Evolutionary conservation across 202 grass and related monocot species (phyloP).

Genomic region (Dendrocalamus latiflorus): DNA sequence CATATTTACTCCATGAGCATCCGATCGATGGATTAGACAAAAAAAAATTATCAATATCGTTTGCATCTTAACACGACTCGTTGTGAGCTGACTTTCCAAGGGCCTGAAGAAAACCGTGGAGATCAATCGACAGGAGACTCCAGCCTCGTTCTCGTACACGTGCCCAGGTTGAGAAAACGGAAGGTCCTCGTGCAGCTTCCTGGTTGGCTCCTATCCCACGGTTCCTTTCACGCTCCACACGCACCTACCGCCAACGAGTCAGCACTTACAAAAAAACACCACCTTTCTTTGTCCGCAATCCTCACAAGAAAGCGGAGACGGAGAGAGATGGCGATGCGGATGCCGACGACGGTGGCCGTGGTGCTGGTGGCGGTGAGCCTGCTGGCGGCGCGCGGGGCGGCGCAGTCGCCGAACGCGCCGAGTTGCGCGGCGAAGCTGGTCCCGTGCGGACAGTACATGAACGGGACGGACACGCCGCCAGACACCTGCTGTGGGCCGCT

Average conservation of each 20-base stretch:
- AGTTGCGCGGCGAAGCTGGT: slow-evolving; percentile 33
- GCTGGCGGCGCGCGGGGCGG: slow-evolving; percentile 22
- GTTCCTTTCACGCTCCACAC: not conserved
- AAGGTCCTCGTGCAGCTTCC: too few species aligned
- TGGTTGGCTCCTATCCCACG: not conserved
- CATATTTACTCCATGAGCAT: too few species aligned
- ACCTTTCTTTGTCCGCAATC: not conserved
- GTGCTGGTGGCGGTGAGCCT: not conserved
- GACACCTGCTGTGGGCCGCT: slow-evolving; percentile 48
- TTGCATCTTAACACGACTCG: too few species aligned
- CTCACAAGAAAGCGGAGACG: not conserved
- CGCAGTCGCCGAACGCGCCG: slow-evolving; percentile 18
- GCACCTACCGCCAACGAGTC: not conserved
- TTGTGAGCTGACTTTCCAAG: too few species aligned
- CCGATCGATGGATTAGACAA: too few species aligned
- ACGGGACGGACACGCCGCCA: slow-evolving; percentile 36
- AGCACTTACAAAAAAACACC: not conserved
- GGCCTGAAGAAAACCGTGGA: too few species aligned
- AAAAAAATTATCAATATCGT: too few species aligned
- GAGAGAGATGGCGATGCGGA: slow-evolving; percentile 10
- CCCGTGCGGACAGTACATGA: slow-evolving; percentile 21
- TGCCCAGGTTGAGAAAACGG: too few species aligned
- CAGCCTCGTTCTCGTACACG: too few species aligned
- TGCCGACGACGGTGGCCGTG: not conserved
- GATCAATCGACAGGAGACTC: too few species aligned